Percentiles rank a stretch among this genome's conserved stretches.
phyloP scores from a whole-genome alignment of 148 eudicot genomes.

The Rhododendron kiyosumense region DNA sequence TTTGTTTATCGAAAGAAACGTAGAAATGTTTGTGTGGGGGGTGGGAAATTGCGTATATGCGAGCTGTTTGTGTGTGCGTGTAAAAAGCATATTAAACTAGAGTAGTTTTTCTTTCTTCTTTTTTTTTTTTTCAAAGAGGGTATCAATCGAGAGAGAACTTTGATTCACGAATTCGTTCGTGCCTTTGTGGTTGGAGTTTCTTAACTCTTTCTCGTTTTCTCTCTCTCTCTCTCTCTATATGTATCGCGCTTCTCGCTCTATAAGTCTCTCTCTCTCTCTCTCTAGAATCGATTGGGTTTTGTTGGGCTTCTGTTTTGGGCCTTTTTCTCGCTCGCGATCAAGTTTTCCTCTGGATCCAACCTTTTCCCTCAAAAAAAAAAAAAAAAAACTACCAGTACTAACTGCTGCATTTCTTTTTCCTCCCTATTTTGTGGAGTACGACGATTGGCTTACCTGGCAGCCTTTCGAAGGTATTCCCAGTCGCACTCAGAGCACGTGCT shows the following conservation, averaged over 20 bases:
- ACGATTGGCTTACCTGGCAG: neutral
- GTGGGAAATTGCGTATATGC: neutral
- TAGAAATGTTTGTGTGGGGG: neutral
- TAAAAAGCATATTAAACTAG: conserved; percentile 3
- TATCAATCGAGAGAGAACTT: neutral
- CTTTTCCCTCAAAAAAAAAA: neutral
- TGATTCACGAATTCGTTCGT: conserved; percentile 15
- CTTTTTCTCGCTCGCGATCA: neutral
- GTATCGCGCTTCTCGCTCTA: neutral
- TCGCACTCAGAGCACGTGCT: neutral
- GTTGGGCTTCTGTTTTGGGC: neutral
- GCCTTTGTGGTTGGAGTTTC: conserved; percentile 14
- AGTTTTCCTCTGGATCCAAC: neutral
- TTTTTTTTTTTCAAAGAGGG: neutral
- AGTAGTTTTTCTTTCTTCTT: neutral
- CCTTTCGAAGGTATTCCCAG: neutral
- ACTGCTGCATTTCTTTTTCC: neutral
- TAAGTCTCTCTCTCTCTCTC: neutral
- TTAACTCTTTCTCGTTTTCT: neutral
- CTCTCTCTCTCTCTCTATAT: neutral
- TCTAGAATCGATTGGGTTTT: neutral
- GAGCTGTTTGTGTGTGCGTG: neutral
- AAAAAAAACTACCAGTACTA: too few species aligned
- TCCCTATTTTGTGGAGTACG: neutral
- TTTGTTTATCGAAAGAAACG: conserved; percentile 19